Conservation (phyloP, 352 stramenopile genomes). For the Phytophthora sojae region DNA sequence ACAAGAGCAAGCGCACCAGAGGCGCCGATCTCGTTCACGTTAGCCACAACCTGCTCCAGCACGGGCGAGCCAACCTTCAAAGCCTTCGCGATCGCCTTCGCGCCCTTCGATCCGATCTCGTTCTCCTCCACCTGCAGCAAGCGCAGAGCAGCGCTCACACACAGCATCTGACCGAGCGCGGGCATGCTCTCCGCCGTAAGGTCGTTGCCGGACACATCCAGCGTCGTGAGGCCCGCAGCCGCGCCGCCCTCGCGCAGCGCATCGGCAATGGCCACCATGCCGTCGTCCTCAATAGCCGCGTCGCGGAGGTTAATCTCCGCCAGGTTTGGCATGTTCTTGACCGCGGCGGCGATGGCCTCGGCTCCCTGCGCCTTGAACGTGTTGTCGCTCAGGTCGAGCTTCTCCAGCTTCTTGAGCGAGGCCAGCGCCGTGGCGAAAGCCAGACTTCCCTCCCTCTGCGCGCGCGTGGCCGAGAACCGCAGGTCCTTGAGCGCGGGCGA, state of each 20-base stretch:
- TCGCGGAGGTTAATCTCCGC: slow-evolving; percentile 92
- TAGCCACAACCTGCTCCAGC: slow-evolving; percentile 87
- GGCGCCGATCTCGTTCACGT: slow-evolving; percentile 90
- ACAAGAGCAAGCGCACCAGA: slow-evolving; percentile 89
- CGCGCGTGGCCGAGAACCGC: slow-evolving; percentile 94
- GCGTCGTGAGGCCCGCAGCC: slow-evolving; percentile 52
- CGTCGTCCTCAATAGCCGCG: slow-evolving; percentile 91
- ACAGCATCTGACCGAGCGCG: slow-evolving; percentile 55
- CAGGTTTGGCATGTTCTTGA: slow-evolving; percentile 75
- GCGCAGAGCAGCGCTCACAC: slow-evolving; percentile 63
- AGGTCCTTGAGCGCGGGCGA: slow-evolving; percentile 90
- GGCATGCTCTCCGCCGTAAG: slow-evolving; percentile 76
- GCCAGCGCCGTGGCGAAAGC: slow-evolving; percentile 86
- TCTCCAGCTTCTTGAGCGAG: slow-evolving; percentile 75
- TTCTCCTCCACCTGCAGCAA: slow-evolving; percentile 94
- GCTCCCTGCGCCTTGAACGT: slow-evolving; percentile 91
- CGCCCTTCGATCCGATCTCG: slow-evolving; percentile 90
- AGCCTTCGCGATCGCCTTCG: slow-evolving; percentile 72
- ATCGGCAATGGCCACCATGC: slow-evolving; percentile 83
- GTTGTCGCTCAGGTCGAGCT: slow-evolving; percentile 95
- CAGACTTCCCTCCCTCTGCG: slow-evolving; percentile 85
- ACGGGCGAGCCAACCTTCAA: slow-evolving; percentile 56
- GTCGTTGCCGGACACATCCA: slow-evolving; percentile 96
- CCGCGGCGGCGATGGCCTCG: slow-evolving; percentile 84
- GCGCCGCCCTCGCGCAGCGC: slow-evolving; percentile 63